These are phyloP conservation scores for Boletus rufocinnamomeus DNA, from an alignment of 768 basidiomycete species.

Conservation along the genomic window DNA sequence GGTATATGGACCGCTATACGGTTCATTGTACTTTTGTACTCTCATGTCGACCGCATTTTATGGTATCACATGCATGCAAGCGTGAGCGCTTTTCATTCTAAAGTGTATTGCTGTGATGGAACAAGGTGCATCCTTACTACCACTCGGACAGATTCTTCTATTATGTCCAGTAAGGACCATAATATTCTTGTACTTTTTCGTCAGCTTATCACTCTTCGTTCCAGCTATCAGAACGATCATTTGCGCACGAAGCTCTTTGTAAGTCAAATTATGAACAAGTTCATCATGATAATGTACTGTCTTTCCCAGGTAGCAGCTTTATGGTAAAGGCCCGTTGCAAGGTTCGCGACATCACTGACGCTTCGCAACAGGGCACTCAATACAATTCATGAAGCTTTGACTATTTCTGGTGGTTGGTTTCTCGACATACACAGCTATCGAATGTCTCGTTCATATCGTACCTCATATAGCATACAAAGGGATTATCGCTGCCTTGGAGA, in stretches of 20 bases:
- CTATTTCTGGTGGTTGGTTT: slow-evolving; percentile 14
- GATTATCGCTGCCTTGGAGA: not conserved
- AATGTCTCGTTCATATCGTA: not conserved
- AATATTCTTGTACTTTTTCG: not conserved
- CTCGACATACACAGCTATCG: not conserved
- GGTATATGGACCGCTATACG: not conserved
- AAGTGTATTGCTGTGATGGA: not conserved
- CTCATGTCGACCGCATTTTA: slow-evolving; percentile 8
- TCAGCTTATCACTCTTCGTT: not conserved
- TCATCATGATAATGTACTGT: not conserved
- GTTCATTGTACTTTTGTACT: slow-evolving; percentile 1
- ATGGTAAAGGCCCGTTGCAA: slow-evolving; percentile 1
- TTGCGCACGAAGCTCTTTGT: slow-evolving; percentile 8
- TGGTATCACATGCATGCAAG: slow-evolving; percentile 13
- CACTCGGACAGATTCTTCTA: slow-evolving; percentile 8
- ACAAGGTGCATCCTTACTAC: not conserved
- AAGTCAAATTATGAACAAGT: not conserved
- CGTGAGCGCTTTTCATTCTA: slow-evolving; percentile 1
- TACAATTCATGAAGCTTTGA: slow-evolving; percentile 15
- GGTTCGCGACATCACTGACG: not conserved
- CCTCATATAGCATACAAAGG: slow-evolving; percentile 5
- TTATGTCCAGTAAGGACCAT: slow-evolving; percentile 2
- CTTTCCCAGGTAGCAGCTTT: slow-evolving; percentile 8
- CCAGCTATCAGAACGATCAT: slow-evolving; percentile 11
- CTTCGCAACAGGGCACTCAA: slow-evolving; percentile 4